phyloP scores from a whole-genome alignment of 2,329 filamentous ascomycete species.

The Alternaria alternata region DNA sequence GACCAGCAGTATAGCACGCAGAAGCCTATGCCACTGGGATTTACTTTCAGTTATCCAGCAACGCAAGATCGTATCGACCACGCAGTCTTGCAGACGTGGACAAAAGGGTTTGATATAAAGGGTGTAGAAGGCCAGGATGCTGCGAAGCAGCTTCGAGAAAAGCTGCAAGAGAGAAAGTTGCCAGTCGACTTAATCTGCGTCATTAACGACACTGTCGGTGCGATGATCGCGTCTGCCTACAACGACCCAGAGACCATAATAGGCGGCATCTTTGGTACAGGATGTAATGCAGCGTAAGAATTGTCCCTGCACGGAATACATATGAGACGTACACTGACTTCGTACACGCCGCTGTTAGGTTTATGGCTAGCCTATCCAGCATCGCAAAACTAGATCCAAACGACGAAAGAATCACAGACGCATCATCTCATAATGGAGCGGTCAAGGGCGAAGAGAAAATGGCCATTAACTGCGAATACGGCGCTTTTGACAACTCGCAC shows the following conservation, averaged over 20 bases:
- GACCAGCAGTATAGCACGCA: constrained; percentile 66
- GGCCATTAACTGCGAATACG: constrained; percentile 98
- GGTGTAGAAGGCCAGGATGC: constrained; percentile 92
- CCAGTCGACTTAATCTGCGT: constrained; percentile 85
- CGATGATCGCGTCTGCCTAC: constrained; percentile 88
- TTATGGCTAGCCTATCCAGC: constrained; percentile 84
- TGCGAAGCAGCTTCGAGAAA: constrained; percentile 84
- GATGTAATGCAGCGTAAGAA: constrained; percentile 80
- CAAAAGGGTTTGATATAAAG: constrained; percentile 94
- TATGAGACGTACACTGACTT: background rate
- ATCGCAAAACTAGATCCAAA: constrained; percentile 74
- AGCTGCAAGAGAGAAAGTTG: constrained; percentile 75
- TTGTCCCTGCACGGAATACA: background rate
- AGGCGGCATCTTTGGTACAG: constrained; percentile 92
- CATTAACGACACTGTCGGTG: constrained; percentile 94
- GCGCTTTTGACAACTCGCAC: constrained; percentile 95
- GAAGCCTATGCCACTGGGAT: constrained; percentile 79
- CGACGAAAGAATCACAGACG: constrained; percentile 10
- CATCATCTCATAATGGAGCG: background rate
- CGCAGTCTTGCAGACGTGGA: constrained; percentile 92
- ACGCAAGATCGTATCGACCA: constrained; percentile 94
- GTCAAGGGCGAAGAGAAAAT: constrained; percentile 57
- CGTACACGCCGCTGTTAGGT: constrained; percentile 47
- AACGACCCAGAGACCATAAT: constrained; percentile 85
- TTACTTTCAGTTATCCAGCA: constrained; percentile 95